phyloP scores from a whole-genome alignment of 192 early-diverging fungal genomes.

The Coemansia guatemalensis region DNA sequence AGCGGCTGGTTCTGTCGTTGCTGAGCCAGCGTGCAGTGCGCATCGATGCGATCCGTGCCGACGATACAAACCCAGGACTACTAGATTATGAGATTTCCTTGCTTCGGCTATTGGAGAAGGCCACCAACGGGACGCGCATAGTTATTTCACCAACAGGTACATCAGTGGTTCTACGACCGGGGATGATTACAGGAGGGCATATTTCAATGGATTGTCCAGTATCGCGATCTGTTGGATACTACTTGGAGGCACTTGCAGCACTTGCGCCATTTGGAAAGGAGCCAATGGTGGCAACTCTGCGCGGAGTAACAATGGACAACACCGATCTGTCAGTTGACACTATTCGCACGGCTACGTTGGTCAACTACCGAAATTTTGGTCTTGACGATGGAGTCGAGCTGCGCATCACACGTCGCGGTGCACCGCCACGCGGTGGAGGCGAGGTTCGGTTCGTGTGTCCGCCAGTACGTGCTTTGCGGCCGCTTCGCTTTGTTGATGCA shows the following conservation, averaged over 20 bases:
- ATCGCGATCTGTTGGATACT: conserved; percentile 89
- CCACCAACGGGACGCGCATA: conserved; percentile 90
- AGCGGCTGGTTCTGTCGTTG: conserved; percentile 86
- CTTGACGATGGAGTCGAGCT: conserved; percentile 82
- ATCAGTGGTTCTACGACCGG: conserved; percentile 80
- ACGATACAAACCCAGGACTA: conserved; percentile 86
- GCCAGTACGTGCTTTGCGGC: conserved; percentile 71
- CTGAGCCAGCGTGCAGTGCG: conserved; percentile 78
- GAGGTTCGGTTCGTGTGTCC: conserved; percentile 87
- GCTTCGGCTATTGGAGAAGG: conserved; percentile 86
- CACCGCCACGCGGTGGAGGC: conserved; percentile 90
- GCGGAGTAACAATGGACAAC: conserved; percentile 93
- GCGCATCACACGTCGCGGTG: conserved; percentile 86
- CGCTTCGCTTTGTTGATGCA: conserved; percentile 78
- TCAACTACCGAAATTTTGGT: conserved; percentile 83
- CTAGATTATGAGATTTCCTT: conserved; percentile 90
- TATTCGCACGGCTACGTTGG: conserved; percentile 85
- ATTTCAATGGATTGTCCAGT: conserved; percentile 85
- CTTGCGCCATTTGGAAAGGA: conserved; percentile 92
- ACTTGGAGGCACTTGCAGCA: conserved; percentile 86
- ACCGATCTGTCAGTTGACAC: conserved; percentile 89
- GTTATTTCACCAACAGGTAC: conserved; percentile 94
- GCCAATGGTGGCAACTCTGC: conserved; percentile 78
- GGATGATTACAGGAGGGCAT: conserved; percentile 85
- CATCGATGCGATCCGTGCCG: conserved; percentile 86